Evolutionary conservation across 768 basidiomycete genomes (phyloP).

Genomic region (Suillus lakei): DNA sequence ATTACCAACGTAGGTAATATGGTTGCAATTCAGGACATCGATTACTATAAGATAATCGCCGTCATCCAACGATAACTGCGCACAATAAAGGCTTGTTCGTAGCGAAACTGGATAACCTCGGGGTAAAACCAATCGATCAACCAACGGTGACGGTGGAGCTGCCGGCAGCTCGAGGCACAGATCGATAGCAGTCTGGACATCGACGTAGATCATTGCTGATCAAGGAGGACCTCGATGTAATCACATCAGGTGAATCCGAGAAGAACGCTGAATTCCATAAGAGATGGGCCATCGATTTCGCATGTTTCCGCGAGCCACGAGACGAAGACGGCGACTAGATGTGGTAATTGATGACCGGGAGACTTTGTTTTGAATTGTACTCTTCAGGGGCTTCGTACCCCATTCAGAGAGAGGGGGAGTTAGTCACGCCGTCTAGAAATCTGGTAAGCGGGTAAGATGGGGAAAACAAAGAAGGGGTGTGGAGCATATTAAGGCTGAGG

Average conservation of each 20-base stretch:
- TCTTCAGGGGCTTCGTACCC: background rate
- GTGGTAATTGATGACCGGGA: constrained; percentile 6
- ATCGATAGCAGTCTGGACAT: background rate
- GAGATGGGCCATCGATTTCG: constrained; percentile 1
- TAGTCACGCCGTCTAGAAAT: background rate
- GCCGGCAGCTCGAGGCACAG: background rate
- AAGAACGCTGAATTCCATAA: background rate
- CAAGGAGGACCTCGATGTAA: constrained; percentile 3
- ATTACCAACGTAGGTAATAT: background rate
- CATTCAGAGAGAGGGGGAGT: background rate
- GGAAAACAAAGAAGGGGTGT: background rate
- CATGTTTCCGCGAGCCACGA: background rate
- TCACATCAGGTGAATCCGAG: background rate
- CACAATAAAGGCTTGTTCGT: background rate
- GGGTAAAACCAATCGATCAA: background rate
- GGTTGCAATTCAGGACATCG: background rate
- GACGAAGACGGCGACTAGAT: constrained; percentile 1
- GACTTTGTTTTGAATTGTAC: background rate
- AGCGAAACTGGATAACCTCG: too few relatives aligned
- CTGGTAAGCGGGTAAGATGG: background rate
- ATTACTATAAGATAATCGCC: background rate
- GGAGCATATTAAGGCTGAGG: background rate
- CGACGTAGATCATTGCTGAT: background rate
- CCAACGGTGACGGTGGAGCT: background rate
- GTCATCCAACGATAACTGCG: background rate